These are phyloP conservation scores for Talaromyces adpressus DNA, from an alignment of 495 filamentous ascomycete genomes.

Conservation along the genomic window DNA sequence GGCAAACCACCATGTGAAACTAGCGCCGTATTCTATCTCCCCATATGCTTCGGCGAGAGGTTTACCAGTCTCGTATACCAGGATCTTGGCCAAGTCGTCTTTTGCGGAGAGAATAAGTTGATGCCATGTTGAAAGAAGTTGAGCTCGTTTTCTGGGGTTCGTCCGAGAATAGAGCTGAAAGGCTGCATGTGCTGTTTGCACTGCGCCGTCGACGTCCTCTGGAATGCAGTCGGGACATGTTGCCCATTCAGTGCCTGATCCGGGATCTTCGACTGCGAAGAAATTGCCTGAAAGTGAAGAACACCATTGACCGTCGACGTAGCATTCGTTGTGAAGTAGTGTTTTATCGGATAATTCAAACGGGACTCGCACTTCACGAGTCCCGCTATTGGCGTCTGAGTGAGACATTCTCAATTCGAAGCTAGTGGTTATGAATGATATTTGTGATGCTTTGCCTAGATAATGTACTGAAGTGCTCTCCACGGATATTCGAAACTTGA, in stretches of 20 bases:
- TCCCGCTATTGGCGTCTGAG: not conserved
- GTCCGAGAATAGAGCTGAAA: slow-evolving; percentile 54
- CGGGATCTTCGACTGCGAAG: slow-evolving; percentile 44
- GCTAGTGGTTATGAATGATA: not conserved
- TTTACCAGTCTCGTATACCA: slow-evolving; percentile 61
- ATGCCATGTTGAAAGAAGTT: slow-evolving; percentile 56
- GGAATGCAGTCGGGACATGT: slow-evolving; percentile 40
- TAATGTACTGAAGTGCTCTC: not conserved
- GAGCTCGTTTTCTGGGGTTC: slow-evolving; percentile 53
- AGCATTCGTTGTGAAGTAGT: not conserved
- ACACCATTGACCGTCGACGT: not conserved
- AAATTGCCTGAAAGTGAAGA: not conserved
- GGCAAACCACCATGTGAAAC: slow-evolving; percentile 59
- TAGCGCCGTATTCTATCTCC: slow-evolving; percentile 53
- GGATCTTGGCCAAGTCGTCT: slow-evolving; percentile 51
- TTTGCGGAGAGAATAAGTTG: slow-evolving; percentile 40
- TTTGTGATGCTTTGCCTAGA: not conserved
- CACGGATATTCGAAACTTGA: not conserved
- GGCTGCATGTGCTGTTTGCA: slow-evolving; percentile 49
- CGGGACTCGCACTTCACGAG: not conserved
- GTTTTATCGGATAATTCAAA: not conserved
- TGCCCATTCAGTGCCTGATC: slow-evolving; percentile 56
- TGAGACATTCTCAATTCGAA: too few relatives aligned
- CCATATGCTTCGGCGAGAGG: slow-evolving; percentile 50
- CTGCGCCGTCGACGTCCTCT: slow-evolving; percentile 51